Base-by-base conservation (phyloP, 1,284 basidiomycete species). In the Cutaneotrichosporon cavernicola region DNA sequence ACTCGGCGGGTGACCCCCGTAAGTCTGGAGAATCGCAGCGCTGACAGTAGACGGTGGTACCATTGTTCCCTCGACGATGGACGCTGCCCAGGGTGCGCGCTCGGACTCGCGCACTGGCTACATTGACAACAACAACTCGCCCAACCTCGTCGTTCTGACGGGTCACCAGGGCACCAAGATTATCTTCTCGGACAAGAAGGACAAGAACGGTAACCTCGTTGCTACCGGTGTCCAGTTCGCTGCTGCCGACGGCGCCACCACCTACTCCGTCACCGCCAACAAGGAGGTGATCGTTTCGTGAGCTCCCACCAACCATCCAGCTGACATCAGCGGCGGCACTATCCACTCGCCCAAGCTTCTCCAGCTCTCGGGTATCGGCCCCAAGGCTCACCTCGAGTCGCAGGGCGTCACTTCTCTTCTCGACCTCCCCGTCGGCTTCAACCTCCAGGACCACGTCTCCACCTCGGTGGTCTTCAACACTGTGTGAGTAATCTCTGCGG, bases 51-150 rank as follows among this genome's bases (percentile, higher is more conserved):
- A 72, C 65, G 79, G 78, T 34, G 77, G 75, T 32, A 75, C 66
- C 30, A 81, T 90, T 65, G 85, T 87, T 0, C 85, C 87, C 0
- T 86, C 85, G 8, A 82, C 85, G n/a, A 86, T 90, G 76, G 88
- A 90, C 77, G 84, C 86, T 0, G 53, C 75, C 32, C 89, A 87
- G 69, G 83, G 85, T 82, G 86, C 85, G 1, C 84, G 89, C 47
- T 89, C 86, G 5, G 87, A 88, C 77, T 83, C 88, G 5, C 84
- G 61, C 16, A 51, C 85, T 1, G 88, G 84, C 0, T 90, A 90
- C 81, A 85, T 90, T 70, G 87, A 89, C 71, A 83, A 86, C 6
- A 80, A 86, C 40, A 82, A 83, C 4, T 83, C 87, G 50, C 57
- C 82, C 34, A 90, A 91, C 75, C 84, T 90, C 53, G 83, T 84